A percentile compares a stretch with the other conserved stretches of the same genome.
These are phyloP conservation scores for Tulasnella sp. DNA, from an alignment of 768 basidiomycete species.

Conservation along the genomic window DNA sequence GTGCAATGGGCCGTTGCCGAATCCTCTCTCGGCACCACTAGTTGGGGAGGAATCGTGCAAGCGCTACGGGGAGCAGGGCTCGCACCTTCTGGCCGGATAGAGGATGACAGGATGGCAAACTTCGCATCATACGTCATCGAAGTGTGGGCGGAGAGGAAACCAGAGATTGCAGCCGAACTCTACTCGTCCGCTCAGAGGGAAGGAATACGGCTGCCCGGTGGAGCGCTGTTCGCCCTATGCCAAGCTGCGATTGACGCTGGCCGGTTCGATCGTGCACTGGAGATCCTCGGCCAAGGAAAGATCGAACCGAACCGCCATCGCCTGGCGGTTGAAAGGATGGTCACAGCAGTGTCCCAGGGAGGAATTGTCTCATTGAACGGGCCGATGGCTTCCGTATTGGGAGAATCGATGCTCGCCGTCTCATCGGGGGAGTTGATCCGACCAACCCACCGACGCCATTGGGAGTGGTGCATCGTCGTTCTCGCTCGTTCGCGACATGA, in stretches of 20 bases:
- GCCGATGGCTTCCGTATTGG: neutral
- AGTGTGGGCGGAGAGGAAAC: slow-evolving; percentile 1
- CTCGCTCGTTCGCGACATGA: slow-evolving; percentile 4
- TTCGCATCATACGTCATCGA: slow-evolving; percentile 16
- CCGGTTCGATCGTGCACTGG: neutral
- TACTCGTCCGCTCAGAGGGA: slow-evolving; percentile 7
- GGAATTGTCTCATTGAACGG: slow-evolving; percentile 2
- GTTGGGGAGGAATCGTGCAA: slow-evolving; percentile 18
- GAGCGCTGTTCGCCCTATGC: neutral
- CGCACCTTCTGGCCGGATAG: slow-evolving; percentile 4
- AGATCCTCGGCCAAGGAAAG: neutral
- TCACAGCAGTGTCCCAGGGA: neutral
- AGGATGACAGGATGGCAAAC: neutral
- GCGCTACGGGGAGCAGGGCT: slow-evolving; percentile 8
- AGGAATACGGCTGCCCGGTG: neutral
- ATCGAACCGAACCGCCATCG: neutral
- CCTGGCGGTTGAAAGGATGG: neutral
- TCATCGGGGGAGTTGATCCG: neutral
- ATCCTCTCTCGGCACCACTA: slow-evolving; percentile 2
- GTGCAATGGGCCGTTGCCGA: slow-evolving; percentile 19
- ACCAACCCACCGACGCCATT: slow-evolving; percentile 3
- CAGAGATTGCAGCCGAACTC: slow-evolving; percentile 9
- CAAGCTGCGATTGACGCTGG: neutral
- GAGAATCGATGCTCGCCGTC: neutral
- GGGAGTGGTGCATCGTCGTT: slow-evolving; percentile 22